Percentiles rank a stretch among this genome's conserved stretches.
These are phyloP conservation scores for Rhizophagus clarus DNA, from an alignment of 192 early-diverging fungal genomes.

Conservation along the genomic window DNA sequence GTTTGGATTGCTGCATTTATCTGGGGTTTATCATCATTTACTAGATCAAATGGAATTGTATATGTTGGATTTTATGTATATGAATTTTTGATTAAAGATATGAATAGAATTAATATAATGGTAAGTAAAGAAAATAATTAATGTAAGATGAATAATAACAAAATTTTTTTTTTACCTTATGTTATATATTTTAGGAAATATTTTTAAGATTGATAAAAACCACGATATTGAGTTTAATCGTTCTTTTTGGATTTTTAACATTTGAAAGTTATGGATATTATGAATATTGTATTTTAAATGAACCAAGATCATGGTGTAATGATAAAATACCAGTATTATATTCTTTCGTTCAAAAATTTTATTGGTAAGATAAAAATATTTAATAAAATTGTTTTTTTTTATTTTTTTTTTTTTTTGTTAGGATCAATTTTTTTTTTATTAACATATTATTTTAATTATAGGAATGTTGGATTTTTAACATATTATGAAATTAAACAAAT, in stretches of 20 bases:
- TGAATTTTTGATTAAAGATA: constrained; percentile 51
- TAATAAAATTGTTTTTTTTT: too few species aligned
- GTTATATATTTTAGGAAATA: neutral
- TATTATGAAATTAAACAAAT: constrained; percentile 84
- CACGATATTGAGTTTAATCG: constrained; percentile 38
- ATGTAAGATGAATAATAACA: neutral
- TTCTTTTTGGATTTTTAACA: constrained; percentile 54
- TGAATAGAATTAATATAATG: neutral
- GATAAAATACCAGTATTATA: constrained; percentile 66
- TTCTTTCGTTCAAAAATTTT: constrained; percentile 80
- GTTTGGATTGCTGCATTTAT: constrained; percentile 64
- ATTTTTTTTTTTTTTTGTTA: too few species aligned
- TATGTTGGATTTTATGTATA: constrained; percentile 86
- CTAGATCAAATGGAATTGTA: constrained; percentile 80
- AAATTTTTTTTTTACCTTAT: neutral
- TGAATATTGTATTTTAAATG: constrained; percentile 56
- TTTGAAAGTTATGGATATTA: constrained; percentile 68
- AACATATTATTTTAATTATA: constrained; percentile 36
- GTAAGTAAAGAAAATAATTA: constrained; percentile 2
- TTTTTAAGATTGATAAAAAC: constrained; percentile 29
- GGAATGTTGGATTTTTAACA: constrained; percentile 82
- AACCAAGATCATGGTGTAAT: constrained; percentile 70
- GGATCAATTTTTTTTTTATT: neutral
- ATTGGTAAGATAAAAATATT: constrained; percentile 71
- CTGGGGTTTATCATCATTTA: constrained; percentile 59